These are phyloP conservation scores for Aspergillus ustus DNA, from an alignment of 2,329 filamentous ascomycete genomes.

Conservation along the genomic window DNA sequence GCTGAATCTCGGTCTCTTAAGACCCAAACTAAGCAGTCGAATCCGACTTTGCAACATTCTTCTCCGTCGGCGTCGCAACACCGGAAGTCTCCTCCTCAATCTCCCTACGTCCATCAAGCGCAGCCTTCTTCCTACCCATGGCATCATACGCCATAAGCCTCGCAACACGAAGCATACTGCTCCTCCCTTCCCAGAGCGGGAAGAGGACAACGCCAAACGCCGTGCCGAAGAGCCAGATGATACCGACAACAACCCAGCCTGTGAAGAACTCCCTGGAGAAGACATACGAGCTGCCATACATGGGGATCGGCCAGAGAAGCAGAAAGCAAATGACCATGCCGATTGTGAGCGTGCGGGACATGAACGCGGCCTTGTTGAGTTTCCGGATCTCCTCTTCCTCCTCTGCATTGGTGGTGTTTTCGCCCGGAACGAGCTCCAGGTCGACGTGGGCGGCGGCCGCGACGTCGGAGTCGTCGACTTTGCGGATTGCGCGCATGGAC, in stretches of 20 bases:
- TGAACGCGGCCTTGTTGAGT: constrained; percentile 58
- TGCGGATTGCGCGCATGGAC: constrained; percentile 79
- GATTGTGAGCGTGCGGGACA: constrained; percentile 63
- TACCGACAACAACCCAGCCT: constrained; percentile 76
- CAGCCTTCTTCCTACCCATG: constrained; percentile 42
- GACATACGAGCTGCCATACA: constrained; percentile 82
- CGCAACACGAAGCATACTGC: constrained; percentile 66
- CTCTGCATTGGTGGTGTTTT: constrained; percentile 45
- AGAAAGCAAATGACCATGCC: constrained; percentile 72
- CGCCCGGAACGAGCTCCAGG: constrained; percentile 65
- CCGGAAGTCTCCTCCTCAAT: constrained; percentile 50
- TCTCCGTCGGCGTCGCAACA: constrained; percentile 54
- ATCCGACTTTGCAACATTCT: constrained; percentile 33
- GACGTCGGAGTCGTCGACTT: constrained; percentile 77
- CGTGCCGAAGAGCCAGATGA: constrained; percentile 79
- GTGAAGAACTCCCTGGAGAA: constrained; percentile 84
- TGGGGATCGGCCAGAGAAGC: constrained; percentile 88
- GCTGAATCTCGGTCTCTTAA: neutral
- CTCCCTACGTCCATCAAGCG: constrained; percentile 31
- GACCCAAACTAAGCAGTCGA: neutral
- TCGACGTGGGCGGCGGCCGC: constrained; percentile 67
- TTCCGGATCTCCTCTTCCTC: constrained; percentile 53
- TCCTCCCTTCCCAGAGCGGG: constrained; percentile 78
- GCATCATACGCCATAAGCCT: constrained; percentile 67
- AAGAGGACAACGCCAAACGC: constrained; percentile 76